Conservation (phyloP, 306 rosid genomes). For the Cicer judaicum region DNA sequence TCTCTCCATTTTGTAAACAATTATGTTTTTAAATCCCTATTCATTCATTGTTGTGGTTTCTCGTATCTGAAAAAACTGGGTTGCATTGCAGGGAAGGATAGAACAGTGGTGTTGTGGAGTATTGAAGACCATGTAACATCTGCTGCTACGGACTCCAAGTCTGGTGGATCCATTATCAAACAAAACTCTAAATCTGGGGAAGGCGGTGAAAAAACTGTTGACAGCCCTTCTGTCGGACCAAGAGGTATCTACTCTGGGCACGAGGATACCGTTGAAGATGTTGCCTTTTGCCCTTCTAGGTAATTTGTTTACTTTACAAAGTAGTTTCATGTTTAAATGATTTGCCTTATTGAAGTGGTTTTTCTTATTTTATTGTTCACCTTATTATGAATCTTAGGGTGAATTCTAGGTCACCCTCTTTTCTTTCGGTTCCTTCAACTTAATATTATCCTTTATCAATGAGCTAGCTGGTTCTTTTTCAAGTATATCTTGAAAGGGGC, state of each 20-base stretch:
- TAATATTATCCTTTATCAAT: constrained; percentile 9
- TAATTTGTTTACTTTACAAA: constrained; percentile 42
- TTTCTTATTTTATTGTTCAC: constrained; percentile 30
- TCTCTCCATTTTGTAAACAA: not conserved
- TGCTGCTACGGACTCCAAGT: constrained; percentile 68
- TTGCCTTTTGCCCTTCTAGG: constrained; percentile 97
- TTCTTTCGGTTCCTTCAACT: constrained; percentile 12
- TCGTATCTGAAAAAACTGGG: constrained; percentile 26
- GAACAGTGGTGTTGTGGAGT: constrained; percentile 96
- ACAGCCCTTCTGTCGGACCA: constrained; percentile 91
- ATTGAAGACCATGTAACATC: constrained; percentile 92
- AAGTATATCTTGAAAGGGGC: not conserved
- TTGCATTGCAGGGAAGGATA: constrained; percentile 82
- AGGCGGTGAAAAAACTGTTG: constrained; percentile 71
- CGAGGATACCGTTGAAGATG: constrained; percentile 98
- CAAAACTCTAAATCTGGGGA: constrained; percentile 71
- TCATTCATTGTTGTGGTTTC: constrained; percentile 12
- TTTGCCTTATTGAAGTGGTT: not conserved
- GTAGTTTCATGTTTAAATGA: constrained; percentile 6
- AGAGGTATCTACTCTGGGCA: constrained; percentile 93
- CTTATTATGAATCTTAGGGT: constrained; percentile 1
- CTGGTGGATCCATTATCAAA: constrained; percentile 81
- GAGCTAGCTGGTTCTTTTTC: not conserved
- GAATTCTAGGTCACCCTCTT: constrained; percentile 8
- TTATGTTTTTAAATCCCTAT: constrained; percentile 11